Percentiles rank a stretch among this genome's conserved stretches.
Evolutionary conservation across 371 early-diverging fungal species (phyloP).

Genomic region (Mortierella sp.): DNA sequence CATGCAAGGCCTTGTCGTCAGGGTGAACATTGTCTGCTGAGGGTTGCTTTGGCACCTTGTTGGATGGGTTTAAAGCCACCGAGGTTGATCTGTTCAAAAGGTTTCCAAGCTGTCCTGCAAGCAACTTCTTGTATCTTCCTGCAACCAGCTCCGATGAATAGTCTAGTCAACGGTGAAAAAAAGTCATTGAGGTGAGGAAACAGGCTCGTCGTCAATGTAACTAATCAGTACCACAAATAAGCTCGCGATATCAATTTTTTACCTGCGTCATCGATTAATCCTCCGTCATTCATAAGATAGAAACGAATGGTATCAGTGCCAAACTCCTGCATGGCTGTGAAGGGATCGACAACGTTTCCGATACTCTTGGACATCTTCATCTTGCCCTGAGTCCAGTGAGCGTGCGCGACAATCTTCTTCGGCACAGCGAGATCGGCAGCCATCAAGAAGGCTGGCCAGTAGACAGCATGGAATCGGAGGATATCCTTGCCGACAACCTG

Average conservation of each 20-base stretch:
- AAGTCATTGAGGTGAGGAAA: not conserved
- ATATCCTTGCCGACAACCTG: conserved; percentile 98
- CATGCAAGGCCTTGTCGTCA: conserved; percentile 60
- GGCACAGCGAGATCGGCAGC: conserved; percentile 88
- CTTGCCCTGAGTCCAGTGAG: conserved; percentile 92
- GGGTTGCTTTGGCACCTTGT: conserved; percentile 60
- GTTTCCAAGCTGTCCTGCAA: conserved; percentile 93
- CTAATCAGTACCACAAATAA: not conserved
- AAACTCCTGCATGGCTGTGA: conserved; percentile 74
- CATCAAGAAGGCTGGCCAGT: conserved; percentile 96
- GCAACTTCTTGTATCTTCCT: conserved; percentile 81
- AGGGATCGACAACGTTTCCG: conserved; percentile 94
- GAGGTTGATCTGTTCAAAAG: conserved; percentile 79
- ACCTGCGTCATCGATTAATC: conserved; percentile 71
- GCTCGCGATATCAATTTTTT: not conserved
- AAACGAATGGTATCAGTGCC: conserved; percentile 94
- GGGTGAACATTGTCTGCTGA: conserved; percentile 31
- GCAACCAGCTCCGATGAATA: conserved; percentile 78
- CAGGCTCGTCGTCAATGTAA: not conserved
- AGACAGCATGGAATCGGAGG: conserved; percentile 95
- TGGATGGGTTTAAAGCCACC: conserved; percentile 67
- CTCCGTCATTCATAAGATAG: conserved; percentile 92
- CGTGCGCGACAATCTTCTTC: conserved; percentile 87
- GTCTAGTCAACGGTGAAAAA: conserved; percentile 60
- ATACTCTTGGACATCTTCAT: conserved; percentile 95